Conservation (phyloP, 495 filamentous ascomycete genomes). For the Cairneyella variabilis region DNA sequence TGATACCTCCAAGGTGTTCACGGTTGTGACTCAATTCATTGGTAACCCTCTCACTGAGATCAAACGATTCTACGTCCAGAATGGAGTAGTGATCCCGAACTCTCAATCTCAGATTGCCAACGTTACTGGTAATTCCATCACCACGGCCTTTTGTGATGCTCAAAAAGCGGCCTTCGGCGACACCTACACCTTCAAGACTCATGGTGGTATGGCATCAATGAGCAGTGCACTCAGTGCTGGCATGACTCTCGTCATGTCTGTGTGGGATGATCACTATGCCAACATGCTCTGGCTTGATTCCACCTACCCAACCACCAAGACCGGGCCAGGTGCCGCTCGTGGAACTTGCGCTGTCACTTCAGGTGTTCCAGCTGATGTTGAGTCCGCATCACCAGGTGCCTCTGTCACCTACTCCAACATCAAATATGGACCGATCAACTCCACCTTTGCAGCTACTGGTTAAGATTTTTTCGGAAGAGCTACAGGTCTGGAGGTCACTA, state of each 20-base stretch:
- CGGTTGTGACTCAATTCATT: slow-evolving; percentile 69
- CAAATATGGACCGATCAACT: slow-evolving; percentile 14
- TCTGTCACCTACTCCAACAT: slow-evolving; percentile 51
- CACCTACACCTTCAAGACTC: slow-evolving; percentile 43
- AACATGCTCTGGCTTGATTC: slow-evolving; percentile 88
- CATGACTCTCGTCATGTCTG: slow-evolving; percentile 64
- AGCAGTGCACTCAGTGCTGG: slow-evolving; percentile 47
- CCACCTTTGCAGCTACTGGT: slow-evolving; percentile 7
- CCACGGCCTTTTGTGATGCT: slow-evolving; percentile 50
- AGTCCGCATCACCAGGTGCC: slow-evolving; percentile 48
- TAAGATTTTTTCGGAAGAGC: no score
- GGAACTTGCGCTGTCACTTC: slow-evolving; percentile 62
- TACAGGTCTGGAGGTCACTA: no score
- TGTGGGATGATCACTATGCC: slow-evolving; percentile 72
- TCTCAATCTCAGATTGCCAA: slow-evolving; percentile 44
- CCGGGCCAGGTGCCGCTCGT: slow-evolving; percentile 61
- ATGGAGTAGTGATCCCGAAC: slow-evolving; percentile 27
- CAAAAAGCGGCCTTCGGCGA: slow-evolving; percentile 62
- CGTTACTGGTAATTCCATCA: slow-evolving; percentile 55
- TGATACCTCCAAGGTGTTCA: slow-evolving; percentile 57
- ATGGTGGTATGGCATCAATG: slow-evolving; percentile 57
- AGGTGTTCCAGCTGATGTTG: slow-evolving; percentile 57
- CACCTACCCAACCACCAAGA: slow-evolving; percentile 58
- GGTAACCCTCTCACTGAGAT: slow-evolving; percentile 60
- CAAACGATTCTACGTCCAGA: slow-evolving; percentile 56